Base-by-base conservation (phyloP, 1,139 yeast genomes). In the Groenewaldozyma sp. region DNA sequence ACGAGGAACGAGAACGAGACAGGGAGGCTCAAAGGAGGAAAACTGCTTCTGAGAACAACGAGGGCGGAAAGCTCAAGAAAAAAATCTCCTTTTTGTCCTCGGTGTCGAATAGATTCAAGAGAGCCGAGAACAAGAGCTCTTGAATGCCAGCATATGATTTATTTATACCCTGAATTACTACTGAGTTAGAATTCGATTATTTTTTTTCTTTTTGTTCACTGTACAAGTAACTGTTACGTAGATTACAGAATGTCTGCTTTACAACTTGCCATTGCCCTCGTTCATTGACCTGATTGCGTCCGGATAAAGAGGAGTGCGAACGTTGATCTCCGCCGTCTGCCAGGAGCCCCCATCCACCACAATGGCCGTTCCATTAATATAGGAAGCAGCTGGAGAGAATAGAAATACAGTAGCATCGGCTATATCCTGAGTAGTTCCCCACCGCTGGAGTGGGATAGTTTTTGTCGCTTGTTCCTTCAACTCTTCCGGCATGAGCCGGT, bases 301-400 rank as follows among this genome's bases (percentile, higher is more conserved):
- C 14, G 33, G 28, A 9, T 31, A 24, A 7, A 21, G 13, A 5
- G 33, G 33, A 7, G 4, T 14, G 9, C 33, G 14, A 4, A 18
- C 14, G n/a, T 37, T 36, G 10, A 36, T 22, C 31, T 41, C 35
- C 17, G 86, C 91, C 54, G 75, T 65, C 55, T 86, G 94, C 95
- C 96, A 87, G 42, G 74, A 70, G 1, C 79, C 97, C 39, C 97
- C 97, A 60, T 88, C 98, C 10, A 88, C 95, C 11, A 86, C 81
- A 34, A 75, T 68, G 19, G 80, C 66, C 2, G 86, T 76, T 13
- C 97, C 97, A 10, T 82, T 77, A 28, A 88, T 71, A 58, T 78
- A 88, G 13, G 68, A 55, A 3, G 91, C 84, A 3, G 95, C 94
- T 2, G 81, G 80, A 26, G 94, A 82, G 54, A 88, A 82, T 50